Conservation (phyloP, 2,329 filamentous ascomycete species). For the Monilinia fructicola region DNA sequence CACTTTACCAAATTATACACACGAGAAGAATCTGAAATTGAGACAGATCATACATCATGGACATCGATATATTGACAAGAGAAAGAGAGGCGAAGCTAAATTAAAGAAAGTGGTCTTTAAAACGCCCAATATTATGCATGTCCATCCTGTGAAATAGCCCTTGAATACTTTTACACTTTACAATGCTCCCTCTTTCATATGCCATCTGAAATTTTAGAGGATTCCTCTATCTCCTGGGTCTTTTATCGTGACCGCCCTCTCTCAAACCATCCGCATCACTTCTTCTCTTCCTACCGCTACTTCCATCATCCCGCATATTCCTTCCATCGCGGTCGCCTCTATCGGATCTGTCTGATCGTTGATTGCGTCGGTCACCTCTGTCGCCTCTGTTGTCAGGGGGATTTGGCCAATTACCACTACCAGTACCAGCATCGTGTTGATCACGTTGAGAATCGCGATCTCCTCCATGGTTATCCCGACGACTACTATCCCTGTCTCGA, state of each 20-base stretch:
- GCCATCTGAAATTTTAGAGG: background rate
- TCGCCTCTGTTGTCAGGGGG: slow-evolving; percentile 27
- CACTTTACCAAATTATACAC: background rate
- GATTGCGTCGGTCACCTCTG: slow-evolving; percentile 29
- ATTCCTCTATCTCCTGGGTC: slow-evolving; percentile 31
- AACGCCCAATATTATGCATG: slow-evolving; percentile 22
- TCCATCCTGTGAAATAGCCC: background rate
- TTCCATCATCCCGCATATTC: slow-evolving; percentile 30
- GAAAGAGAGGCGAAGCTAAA: background rate
- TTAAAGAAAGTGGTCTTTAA: background rate
- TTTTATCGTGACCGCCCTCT: slow-evolving; percentile 40
- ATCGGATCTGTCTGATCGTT: slow-evolving; percentile 25
- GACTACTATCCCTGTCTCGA: slow-evolving; percentile 27
- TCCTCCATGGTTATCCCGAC: slow-evolving; percentile 25
- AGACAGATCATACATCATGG: background rate
- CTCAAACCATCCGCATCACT: slow-evolving; percentile 36
- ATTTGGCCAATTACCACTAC: slow-evolving; percentile 17
- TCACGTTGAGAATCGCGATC: slow-evolving; percentile 20
- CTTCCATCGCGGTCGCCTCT: slow-evolving; percentile 35
- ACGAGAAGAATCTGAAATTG: background rate
- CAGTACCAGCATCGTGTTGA: slow-evolving; percentile 1
- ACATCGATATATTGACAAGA: background rate
- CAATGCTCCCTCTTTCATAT: background rate
- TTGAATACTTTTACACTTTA: slow-evolving; percentile 17
- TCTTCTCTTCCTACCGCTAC: slow-evolving; percentile 37